Base-by-base conservation (phyloP, 2,329 filamentous ascomycete genomes). In the Exutisphaerella laricina region DNA sequence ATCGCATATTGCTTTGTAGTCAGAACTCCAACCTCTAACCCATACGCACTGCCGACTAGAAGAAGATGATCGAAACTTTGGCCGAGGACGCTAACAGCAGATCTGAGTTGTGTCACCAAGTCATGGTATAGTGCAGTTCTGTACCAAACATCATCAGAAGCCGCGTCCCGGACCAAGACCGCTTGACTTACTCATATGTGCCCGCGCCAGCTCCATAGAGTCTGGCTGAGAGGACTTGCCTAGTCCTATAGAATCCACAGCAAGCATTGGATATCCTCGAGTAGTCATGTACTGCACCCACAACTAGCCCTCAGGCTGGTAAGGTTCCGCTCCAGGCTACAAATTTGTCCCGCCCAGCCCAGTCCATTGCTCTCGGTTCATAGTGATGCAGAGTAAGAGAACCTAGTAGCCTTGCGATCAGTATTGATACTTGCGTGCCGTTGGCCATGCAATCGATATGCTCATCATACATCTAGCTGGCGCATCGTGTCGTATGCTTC, bases 151-250 rank as follows among this genome's bases (percentile, higher is more conserved):
- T 9, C 32, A 12, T 35, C 14, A 20, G 16, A 22, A 10, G 5
- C 3, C 5, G 6, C 16, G 16, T 32, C 12, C 12, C 5, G 3
- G 12, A 4, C 10, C 18, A 26, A 33, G 21, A 37, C 9, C 10
- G n/a, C 9, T 13, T 4, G 9, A 23, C 36, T 23, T 16, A 43
- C 33, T 51, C 45, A 37, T 51, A 49, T n/a, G 34, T 9, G 29
- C 31, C n/a, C 49, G 46, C 7, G 40, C 39, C 4, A 45, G 30
- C 7, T 22, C 36, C 10, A 41, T 32, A 13, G 49, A 44, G 28
- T 52, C 39, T 7, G 46, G 46, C 39, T 52, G 43, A 6, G 37
- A 40, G 21, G 36, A 42, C 12, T 36, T 41, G 6, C 46, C 49
- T 16, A 39, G 31, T 3, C 43, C 49, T 10, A 52, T 13, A 30